Evolutionary conservation across 345 rosid species (phyloP).

Genomic region (Lepidium didymum): DNA sequence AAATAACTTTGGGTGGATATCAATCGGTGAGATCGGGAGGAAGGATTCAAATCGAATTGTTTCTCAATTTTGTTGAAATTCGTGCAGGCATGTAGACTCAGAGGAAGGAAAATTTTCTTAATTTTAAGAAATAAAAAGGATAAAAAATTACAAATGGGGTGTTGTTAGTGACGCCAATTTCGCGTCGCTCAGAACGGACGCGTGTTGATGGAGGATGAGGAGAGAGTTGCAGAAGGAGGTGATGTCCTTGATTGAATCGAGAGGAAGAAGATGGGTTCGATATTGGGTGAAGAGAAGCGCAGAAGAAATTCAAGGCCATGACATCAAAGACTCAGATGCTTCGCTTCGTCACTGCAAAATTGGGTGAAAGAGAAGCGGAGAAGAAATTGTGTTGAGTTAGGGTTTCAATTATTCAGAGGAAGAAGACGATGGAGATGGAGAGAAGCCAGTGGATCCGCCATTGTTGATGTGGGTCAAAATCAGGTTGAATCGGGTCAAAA

Average conservation of each 20-base stretch:
- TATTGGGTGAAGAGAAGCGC: slow-evolving; percentile 28
- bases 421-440: no score
- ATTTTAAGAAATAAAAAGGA: not conserved
- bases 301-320: slow-evolving; percentile 24
- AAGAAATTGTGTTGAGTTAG: no score
- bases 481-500: no score
- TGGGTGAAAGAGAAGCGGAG: not conserved
- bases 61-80: not conserved
- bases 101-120: not conserved
- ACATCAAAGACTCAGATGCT: not conserved
- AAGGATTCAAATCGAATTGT: not conserved
- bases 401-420: no score
- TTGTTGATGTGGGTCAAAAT: no score
- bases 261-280: slow-evolving; percentile 7
- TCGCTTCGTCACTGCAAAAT: not conserved
- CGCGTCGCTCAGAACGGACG: slow-evolving; percentile 38
- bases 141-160: not conserved
- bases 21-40: not conserved
- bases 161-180: slow-evolving; percentile 36
- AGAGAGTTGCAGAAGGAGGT: slow-evolving; percentile 2
- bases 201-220: slow-evolving; percentile 16
- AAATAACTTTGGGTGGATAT: not conserved
- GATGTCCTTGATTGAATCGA: slow-evolving; percentile 6
- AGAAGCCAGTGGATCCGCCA: no score
- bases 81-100: slow-evolving; percentile 19